A percentile compares a stretch with the other conserved stretches of the same genome.
phyloP scores from a whole-genome alignment of 805 yeast species.

The Millerozyma acaciae region DNA sequence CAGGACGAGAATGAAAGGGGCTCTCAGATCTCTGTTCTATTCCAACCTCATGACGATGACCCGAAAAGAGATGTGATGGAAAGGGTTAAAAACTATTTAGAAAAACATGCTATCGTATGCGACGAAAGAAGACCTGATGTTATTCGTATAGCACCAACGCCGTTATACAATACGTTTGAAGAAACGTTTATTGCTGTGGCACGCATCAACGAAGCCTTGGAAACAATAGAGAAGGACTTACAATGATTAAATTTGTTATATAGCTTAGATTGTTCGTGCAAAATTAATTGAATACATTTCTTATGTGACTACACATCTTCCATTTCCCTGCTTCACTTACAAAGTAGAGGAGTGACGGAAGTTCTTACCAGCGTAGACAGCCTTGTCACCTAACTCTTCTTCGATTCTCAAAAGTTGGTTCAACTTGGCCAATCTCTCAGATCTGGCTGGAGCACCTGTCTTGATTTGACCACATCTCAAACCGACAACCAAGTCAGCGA shows the following conservation, averaged over 20 bases:
- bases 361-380: slow-evolving; percentile 88
- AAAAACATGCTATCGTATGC: slow-evolving; percentile 62
- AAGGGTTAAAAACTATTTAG: slow-evolving; percentile 47
- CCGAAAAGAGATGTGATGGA: slow-evolving; percentile 56
- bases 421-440: slow-evolving; percentile 98
- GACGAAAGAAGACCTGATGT: slow-evolving; percentile 92
- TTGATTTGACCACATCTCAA: slow-evolving; percentile 97
- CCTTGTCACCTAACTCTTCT: slow-evolving; percentile 98
- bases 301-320: too few species aligned
- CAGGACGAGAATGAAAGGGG: slow-evolving; percentile 56
- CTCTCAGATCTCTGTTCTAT: slow-evolving; percentile 74
- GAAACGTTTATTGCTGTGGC: slow-evolving; percentile 53
- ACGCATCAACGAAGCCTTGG: slow-evolving; percentile 40
- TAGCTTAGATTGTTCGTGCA: too few species aligned
- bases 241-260: too few species aligned
- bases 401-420: slow-evolving; percentile 98
- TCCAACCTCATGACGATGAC: slow-evolving; percentile 40
- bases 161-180: slow-evolving; percentile 72
- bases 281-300: too few species aligned
- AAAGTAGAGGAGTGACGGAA: slow-evolving; percentile 60
- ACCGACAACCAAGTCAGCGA: slow-evolving; percentile 97
- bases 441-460: slow-evolving; percentile 99
- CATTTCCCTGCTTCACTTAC: slow-evolving; percentile 20
- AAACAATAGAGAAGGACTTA: too few species aligned
- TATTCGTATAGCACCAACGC: slow-evolving; percentile 83